A percentile compares a stretch with the other conserved stretches of the same genome.
Evolutionary conservation across 345 rosid species (phyloP).

Genomic region (Moricandia arvensis): DNA sequence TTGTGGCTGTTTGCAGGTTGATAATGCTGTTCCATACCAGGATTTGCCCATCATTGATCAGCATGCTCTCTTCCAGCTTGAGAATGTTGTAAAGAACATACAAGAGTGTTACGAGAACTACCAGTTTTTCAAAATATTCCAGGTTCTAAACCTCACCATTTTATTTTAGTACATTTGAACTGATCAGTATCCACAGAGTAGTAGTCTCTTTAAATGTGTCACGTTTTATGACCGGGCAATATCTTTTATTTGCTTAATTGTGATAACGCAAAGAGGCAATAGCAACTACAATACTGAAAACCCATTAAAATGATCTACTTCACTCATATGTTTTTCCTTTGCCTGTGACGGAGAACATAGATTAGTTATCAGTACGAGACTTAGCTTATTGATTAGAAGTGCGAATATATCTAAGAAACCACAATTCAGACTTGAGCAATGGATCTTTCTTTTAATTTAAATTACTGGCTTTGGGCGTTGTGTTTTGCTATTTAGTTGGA

Average conservation of each 20-base stretch:
- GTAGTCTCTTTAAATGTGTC: slow-evolving; percentile 7
- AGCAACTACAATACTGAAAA: neutral
- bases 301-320: neutral
- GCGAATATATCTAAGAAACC: slow-evolving; percentile 1
- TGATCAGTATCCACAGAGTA: neutral
- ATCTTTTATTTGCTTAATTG: neutral
- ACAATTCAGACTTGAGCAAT: slow-evolving; percentile 1
- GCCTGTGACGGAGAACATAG: neutral
- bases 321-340: neutral
- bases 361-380: neutral
- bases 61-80: slow-evolving; percentile 86
- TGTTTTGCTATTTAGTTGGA: neutral
- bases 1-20: slow-evolving; percentile 53
- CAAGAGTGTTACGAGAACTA: slow-evolving; percentile 74
- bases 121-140: slow-evolving; percentile 89
- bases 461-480: neutral
- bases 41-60: slow-evolving; percentile 88
- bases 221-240: neutral
- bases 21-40: slow-evolving; percentile 62
- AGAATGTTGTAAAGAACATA: slow-evolving; percentile 71
- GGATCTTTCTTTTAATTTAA: neutral
- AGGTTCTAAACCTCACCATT: slow-evolving; percentile 49
- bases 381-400: neutral
- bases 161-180: neutral
- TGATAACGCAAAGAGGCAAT: neutral